A percentile compares a stretch with the other conserved stretches of the same genome.
phyloP scores from a whole-genome alignment of 257 asterid species.

The Primulina huaijiensis region DNA sequence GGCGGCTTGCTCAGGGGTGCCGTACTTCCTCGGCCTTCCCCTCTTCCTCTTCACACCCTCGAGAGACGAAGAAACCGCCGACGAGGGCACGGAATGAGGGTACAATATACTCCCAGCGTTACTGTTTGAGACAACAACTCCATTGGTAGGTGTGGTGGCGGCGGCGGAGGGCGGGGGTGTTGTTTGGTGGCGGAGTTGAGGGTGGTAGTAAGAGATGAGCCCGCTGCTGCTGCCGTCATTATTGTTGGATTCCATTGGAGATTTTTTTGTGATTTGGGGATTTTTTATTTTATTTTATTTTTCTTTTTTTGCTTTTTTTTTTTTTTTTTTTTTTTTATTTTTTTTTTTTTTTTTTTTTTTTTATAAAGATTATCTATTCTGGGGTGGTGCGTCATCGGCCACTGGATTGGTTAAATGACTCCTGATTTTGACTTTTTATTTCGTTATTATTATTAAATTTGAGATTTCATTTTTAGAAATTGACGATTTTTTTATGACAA shows the following conservation, averaged over 20 bases:
- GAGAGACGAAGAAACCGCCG: conserved; percentile 22
- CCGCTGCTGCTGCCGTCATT: conserved; percentile 37
- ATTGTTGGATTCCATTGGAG: conserved; percentile 50
- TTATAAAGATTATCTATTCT: not conserved
- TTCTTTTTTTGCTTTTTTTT: not conserved
- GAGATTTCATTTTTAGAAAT: too few relatives aligned
- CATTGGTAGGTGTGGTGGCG: conserved; percentile 21
- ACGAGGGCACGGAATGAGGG: conserved; percentile 17
- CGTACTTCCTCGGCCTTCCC: conserved; percentile 32
- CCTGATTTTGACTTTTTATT: too few relatives aligned
- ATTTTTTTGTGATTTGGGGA: not conserved
- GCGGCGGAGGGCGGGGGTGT: conserved; percentile 1
- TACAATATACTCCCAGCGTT: conserved; percentile 27
- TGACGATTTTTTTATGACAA: too few relatives aligned
- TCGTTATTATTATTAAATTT: too few relatives aligned
- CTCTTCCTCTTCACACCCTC: conserved; percentile 29
- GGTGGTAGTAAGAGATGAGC: conserved; percentile 48
- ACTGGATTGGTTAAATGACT: not conserved
- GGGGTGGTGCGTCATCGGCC: not conserved
- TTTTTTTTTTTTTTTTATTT: not conserved
- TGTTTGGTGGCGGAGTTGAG: conserved; percentile 28
- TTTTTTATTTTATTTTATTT: not conserved
- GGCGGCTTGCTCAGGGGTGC: conserved; percentile 34
- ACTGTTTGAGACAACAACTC: conserved; percentile 23
- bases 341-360: not conserved